These are phyloP conservation scores for Trichoderma guizhouense DNA, from an alignment of 2,329 filamentous ascomycete species.

Conservation along the genomic window DNA sequence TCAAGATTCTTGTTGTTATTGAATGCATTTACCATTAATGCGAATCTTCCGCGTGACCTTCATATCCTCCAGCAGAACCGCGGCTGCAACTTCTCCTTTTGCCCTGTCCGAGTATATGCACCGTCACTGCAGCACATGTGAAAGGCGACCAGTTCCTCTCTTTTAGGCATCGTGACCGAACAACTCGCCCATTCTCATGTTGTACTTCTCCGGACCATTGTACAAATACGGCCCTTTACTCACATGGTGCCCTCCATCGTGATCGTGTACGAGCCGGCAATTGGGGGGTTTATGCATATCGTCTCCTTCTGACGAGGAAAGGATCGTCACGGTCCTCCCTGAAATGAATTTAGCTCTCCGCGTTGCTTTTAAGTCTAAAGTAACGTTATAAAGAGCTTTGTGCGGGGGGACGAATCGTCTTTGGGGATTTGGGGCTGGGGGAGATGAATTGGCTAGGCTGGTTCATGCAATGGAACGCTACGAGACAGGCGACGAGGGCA, in stretches of 20 bases:
- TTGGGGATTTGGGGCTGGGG: neutral
- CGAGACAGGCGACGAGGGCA: neutral
- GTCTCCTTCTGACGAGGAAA: neutral
- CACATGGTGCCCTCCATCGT: neutral
- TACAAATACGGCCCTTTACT: neutral
- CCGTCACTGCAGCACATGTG: neutral
- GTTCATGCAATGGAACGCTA: neutral
- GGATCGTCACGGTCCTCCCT: neutral
- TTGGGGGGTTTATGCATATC: neutral
- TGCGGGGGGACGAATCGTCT: neutral
- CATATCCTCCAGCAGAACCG: neutral
- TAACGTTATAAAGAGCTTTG: neutral
- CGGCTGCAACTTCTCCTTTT: neutral
- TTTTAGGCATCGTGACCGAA: neutral
- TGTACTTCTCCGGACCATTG: neutral
- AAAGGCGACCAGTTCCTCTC: neutral
- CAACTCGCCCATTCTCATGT: neutral
- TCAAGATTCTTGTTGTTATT: neutral
- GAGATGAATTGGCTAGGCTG: neutral
- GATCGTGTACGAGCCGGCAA: neutral
- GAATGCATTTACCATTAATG: neutral
- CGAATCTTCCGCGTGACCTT: neutral
- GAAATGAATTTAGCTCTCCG: neutral
- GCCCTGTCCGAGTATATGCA: neutral
- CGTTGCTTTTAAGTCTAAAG: constrained; percentile 4